Percentiles rank a stretch among this genome's conserved stretches.
These are phyloP conservation scores for Pichia terricola DNA, from an alignment of 1,139 yeast genomes.

Conservation along the genomic window DNA sequence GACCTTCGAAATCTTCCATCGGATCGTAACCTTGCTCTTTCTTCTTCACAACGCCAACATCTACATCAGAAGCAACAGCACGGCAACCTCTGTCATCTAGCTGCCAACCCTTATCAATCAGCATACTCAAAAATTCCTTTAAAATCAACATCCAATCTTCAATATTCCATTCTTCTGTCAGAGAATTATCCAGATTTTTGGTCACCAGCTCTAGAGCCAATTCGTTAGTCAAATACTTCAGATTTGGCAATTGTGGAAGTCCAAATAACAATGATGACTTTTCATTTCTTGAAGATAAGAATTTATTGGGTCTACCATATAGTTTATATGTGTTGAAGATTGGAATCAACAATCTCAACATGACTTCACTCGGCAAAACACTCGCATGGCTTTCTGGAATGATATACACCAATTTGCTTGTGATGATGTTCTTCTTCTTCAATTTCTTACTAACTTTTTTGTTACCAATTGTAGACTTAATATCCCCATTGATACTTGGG, in stretches of 20 bases:
- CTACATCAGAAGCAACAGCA: too few species aligned
- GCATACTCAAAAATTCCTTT: constrained; percentile 27
- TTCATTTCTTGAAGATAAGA: constrained; percentile 37
- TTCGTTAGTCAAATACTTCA: constrained; percentile 36
- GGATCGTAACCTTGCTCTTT: too few species aligned
- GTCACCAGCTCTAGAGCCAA: constrained; percentile 32
- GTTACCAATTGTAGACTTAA: constrained; percentile 19
- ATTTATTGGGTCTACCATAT: constrained; percentile 46
- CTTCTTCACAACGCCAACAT: too few species aligned
- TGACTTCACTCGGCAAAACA: constrained; percentile 46
- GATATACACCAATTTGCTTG: constrained; percentile 32
- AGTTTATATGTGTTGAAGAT: constrained; percentile 44
- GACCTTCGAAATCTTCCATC: too few species aligned
- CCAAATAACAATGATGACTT: constrained; percentile 42
- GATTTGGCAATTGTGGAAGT: constrained; percentile 48
- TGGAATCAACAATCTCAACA: constrained; percentile 45
- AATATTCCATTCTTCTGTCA: constrained; percentile 31
- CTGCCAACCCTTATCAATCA: constrained; percentile 24
- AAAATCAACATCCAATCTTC: constrained; percentile 34
- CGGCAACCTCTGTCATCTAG: too few species aligned
- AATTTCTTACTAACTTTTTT: constrained; percentile 14
- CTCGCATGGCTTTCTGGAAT: constrained; percentile 51
- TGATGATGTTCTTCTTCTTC: constrained; percentile 27
- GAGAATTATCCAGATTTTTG: constrained; percentile 26
- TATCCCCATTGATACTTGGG: neutral